These are phyloP conservation scores for Beauveria scarabaeidicola DNA, from an alignment of 2,329 filamentous ascomycete species.

Conservation along the genomic window DNA sequence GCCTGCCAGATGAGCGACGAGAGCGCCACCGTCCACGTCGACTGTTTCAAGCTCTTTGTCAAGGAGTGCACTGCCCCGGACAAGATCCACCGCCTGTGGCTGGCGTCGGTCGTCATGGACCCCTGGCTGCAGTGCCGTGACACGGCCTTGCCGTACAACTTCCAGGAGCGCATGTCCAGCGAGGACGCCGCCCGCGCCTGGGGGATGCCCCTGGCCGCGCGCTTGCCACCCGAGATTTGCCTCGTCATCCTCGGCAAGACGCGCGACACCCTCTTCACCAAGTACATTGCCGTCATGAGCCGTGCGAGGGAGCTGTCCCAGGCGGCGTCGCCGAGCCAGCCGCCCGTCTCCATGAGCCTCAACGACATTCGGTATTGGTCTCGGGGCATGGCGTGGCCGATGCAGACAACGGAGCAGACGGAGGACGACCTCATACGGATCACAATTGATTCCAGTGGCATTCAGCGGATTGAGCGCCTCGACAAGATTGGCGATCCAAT, in stretches of 20 bases:
- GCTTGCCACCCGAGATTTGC: background rate
- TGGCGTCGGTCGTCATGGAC: background rate
- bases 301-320: background rate
- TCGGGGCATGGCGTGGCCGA: conserved; percentile 1
- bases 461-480: conserved; percentile 3
- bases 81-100: conserved; percentile 5
- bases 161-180: background rate
- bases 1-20: background rate
- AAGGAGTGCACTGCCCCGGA: background rate
- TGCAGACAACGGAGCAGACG: background rate
- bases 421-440: background rate
- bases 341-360: background rate
- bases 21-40: conserved; percentile 1
- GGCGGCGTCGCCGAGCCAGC: background rate
- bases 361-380: background rate
- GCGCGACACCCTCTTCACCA: background rate
- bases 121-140: background rate
- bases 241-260: background rate
- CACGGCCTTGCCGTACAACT: background rate
- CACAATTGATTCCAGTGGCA: conserved; percentile 3
- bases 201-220: background rate
- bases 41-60: conserved; percentile 9
- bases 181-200: background rate
- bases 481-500: background rate
- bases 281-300: conserved; percentile 7